phyloP scores from a whole-genome alignment of 306 rosid species.

The Vachellia pachyceras region DNA sequence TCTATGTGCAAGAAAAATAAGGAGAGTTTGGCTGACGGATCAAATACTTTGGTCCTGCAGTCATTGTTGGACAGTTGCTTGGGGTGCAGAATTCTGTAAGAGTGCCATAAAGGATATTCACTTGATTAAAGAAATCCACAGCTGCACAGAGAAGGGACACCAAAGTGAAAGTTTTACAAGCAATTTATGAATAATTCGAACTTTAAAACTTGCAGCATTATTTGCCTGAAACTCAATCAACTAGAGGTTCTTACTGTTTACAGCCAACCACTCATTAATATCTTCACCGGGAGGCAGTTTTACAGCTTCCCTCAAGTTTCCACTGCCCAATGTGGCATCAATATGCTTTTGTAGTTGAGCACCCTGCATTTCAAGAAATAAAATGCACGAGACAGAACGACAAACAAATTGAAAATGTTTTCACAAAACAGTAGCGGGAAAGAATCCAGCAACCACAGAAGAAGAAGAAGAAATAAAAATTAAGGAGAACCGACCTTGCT shows the following conservation, averaged over 20 bases:
- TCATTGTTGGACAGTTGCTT: slow-evolving; percentile 76
- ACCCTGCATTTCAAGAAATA: too few relatives aligned
- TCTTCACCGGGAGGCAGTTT: slow-evolving; percentile 99
- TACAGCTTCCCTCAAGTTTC: too few relatives aligned
- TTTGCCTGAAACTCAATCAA: slow-evolving; percentile 18
- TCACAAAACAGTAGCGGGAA: too few relatives aligned
- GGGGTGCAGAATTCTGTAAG: slow-evolving; percentile 90
- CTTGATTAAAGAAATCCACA: slow-evolving; percentile 93
- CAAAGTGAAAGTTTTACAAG: not conserved
- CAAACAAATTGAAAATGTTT: too few relatives aligned
- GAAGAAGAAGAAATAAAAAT: too few relatives aligned
- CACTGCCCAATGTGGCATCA: too few relatives aligned
- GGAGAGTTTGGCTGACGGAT: slow-evolving; percentile 39
- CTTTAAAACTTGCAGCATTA: not conserved
- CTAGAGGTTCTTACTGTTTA: slow-evolving; percentile 63
- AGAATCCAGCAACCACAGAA: too few relatives aligned
- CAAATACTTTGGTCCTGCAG: slow-evolving; percentile 84
- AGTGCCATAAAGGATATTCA: slow-evolving; percentile 80
- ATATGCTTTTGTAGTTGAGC: too few relatives aligned
- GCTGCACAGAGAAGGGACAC: slow-evolving; percentile 51
- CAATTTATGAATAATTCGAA: slow-evolving; percentile 16
- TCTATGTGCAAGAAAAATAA: slow-evolving; percentile 26
- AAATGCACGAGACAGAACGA: too few relatives aligned
- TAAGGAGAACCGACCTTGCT: too few relatives aligned
- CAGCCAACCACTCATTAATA: slow-evolving; percentile 87